Base-by-base conservation (phyloP, 345 rosid genomes). In the Ailanthus altissimus region DNA sequence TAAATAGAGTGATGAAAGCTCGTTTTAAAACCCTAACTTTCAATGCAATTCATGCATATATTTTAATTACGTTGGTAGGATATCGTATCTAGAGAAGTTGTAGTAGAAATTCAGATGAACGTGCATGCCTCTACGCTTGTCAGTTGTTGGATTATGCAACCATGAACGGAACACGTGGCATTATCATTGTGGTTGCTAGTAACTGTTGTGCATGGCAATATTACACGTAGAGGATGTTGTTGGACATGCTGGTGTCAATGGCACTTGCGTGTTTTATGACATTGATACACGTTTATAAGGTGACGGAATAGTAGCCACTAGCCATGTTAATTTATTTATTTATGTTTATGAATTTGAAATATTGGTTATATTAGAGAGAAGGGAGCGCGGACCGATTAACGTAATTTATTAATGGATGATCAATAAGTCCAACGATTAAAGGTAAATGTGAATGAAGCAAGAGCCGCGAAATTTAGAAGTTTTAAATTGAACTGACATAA, bases 191-290 rank as follows among this genome's bases (percentile, higher is more conserved):
- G 78, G 62, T 32, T 14, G 51, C 14, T 53, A 65, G 23, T 6
- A 15, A 50, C 0, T 38, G 20, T 14, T 13, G 38, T 63, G 70
- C 47, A 51, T 15, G 47, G 23, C 11, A 11, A 18, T n/a, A 36
- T 75, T n/a, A 36, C 77, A 63, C 70, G 77, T 49, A 38, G 26
- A 63, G 47, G 62, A 15, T 64, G 43, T 49, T 63, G 77, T 50
- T 63, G 13, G 57, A 36, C 59, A 50, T 60, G 68, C 3, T 74
- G 77, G 66, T 9, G 76, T 60, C 58, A 46, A 20, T 16, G 12
- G 45, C 46, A 5, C 28, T 23, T 32, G 38, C 3, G 38, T 32
- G 38, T 1, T 32, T 32, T 32, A 32, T 32, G 38, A 32, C 38
- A 32, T 32, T 32, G 3, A 32, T 32, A 32, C 38, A 32, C 38